Conservation (phyloP, 129 eudicot species). For the Oenanthe sinensis region DNA sequence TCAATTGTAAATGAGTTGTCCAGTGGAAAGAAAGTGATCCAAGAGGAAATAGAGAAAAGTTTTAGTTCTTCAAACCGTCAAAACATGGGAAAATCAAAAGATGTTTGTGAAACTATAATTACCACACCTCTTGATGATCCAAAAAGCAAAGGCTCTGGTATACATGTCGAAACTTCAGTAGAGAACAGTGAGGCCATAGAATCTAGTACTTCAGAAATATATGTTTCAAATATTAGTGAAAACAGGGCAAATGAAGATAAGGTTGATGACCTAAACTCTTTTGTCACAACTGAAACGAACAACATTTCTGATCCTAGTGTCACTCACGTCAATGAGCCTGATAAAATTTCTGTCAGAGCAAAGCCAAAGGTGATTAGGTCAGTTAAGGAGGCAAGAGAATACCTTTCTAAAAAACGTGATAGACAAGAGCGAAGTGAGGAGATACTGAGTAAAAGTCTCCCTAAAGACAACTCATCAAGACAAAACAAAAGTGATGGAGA, state of each 20-base stretch:
- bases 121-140: slow-evolving; percentile 17
- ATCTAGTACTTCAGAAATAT: slow-evolving; percentile 4
- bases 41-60: slow-evolving; percentile 6
- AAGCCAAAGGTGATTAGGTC: slow-evolving; percentile 52
- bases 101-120: slow-evolving; percentile 10
- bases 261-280: not conserved
- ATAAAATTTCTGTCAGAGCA: slow-evolving; percentile 20
- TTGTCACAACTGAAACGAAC: slow-evolving; percentile 9
- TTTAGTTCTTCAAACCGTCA: not conserved
- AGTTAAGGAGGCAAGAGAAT: slow-evolving; percentile 88
- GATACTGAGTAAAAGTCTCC: slow-evolving; percentile 9
- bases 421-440: slow-evolving; percentile 24
- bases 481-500: not conserved
- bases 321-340: slow-evolving; percentile 14
- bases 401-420: slow-evolving; percentile 46
- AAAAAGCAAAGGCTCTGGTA: slow-evolving; percentile 9
- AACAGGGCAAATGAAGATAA: slow-evolving; percentile 9
- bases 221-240: slow-evolving; percentile 15
- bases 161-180: slow-evolving; percentile 6
- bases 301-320: slow-evolving; percentile 12
- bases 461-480: not conserved
- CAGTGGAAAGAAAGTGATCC: slow-evolving; percentile 13
- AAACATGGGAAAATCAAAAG: not conserved
- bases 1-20: slow-evolving; percentile 13
- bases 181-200: slow-evolving; percentile 8